phyloP scores from a whole-genome alignment of 164 flowering plant species.

The Vitis amurensis region DNA sequence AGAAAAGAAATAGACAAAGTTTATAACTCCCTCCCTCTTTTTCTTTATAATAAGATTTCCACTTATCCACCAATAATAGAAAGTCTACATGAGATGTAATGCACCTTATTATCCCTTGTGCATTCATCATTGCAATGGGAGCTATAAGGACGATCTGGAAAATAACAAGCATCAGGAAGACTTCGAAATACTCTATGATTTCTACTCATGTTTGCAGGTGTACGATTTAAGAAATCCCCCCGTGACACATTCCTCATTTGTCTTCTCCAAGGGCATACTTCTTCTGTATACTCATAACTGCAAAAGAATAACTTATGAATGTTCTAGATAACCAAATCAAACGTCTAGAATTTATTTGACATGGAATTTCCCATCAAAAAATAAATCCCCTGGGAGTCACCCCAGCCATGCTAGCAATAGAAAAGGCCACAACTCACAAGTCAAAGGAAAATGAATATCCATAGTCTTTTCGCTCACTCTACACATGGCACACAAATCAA shows the following conservation, averaged over 20 bases:
- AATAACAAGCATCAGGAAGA: constrained; percentile 23
- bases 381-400: too few species aligned
- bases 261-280: constrained; percentile 34
- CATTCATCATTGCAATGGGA: constrained; percentile 29
- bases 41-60: background rate
- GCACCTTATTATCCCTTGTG: constrained; percentile 47
- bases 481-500: too few species aligned
- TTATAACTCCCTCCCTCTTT: background rate
- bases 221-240: constrained; percentile 18
- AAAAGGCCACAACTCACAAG: too few species aligned
- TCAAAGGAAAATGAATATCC: too few species aligned
- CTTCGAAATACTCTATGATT: constrained; percentile 19
- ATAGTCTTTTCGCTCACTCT: too few species aligned
- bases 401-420: too few species aligned
- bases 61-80: too few species aligned
- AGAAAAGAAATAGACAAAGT: background rate
- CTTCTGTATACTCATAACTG: constrained; percentile 44
- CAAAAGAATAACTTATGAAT: constrained; percentile 1
- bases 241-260: constrained; percentile 28
- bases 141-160: constrained; percentile 28
- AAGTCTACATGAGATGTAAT: background rate
- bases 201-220: constrained; percentile 25
- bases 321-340: background rate
- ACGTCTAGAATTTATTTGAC: too few species aligned
- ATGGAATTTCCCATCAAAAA: too few species aligned